Evolutionary conservation across 2,329 filamentous ascomycete genomes (phyloP).

Genomic region (Alternaria sp.): DNA sequence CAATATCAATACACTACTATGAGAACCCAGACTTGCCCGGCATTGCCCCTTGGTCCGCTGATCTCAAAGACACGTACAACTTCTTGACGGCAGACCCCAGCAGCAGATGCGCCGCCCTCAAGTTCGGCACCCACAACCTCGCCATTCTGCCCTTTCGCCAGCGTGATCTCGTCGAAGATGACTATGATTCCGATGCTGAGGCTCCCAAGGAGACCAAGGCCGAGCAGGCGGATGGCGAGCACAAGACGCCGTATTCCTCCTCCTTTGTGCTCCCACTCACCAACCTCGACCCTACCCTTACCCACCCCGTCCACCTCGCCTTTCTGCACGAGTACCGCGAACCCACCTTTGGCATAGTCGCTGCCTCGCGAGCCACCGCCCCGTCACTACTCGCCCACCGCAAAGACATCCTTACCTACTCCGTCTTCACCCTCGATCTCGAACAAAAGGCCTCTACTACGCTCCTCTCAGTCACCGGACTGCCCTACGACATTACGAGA

Average conservation of each 20-base stretch:
- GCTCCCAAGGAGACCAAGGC: constrained; percentile 51
- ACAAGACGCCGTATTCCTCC: constrained; percentile 76
- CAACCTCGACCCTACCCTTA: constrained; percentile 82
- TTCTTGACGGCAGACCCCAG: constrained; percentile 87
- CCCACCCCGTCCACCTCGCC: constrained; percentile 87
- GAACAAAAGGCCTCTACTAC: constrained; percentile 93
- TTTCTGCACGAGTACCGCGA: constrained; percentile 98
- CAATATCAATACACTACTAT: constrained; percentile 96
- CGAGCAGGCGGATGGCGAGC: constrained; percentile 42
- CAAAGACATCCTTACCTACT: constrained; percentile 86
- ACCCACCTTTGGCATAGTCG: constrained; percentile 94
- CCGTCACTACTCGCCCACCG: constrained; percentile 74
- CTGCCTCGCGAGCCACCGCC: constrained; percentile 76
- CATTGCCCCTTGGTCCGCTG: constrained; percentile 76
- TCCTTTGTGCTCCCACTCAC: constrained; percentile 94
- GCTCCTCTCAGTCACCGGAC: constrained; percentile 80
- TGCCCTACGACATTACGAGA: constrained; percentile 86
- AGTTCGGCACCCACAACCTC: constrained; percentile 86
- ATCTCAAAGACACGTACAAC: constrained; percentile 77
- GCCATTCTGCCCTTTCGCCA: constrained; percentile 94
- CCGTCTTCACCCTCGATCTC: constrained; percentile 92
- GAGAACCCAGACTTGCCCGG: constrained; percentile 89
- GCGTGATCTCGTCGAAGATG: constrained; percentile 84
- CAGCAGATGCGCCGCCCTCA: constrained; percentile 91
- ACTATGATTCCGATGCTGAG: constrained; percentile 84